Evolutionary conservation across 2,329 filamentous ascomycete species (phyloP).

Genomic region (Penicillium freii): DNA sequence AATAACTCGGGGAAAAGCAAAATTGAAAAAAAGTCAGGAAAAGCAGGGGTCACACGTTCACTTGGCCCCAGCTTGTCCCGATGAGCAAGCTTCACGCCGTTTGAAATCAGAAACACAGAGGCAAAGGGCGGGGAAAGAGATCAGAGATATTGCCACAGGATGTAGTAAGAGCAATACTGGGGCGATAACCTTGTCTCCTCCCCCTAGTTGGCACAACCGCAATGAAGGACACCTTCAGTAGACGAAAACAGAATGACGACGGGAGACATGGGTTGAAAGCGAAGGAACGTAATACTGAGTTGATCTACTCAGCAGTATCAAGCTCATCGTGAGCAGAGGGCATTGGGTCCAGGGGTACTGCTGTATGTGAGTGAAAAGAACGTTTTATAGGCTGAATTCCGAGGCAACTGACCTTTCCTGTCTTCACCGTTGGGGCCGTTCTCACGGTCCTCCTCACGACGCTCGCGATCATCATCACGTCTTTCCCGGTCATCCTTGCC

Average conservation of each 20-base stretch:
- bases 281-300: constrained; percentile 18
- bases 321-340: constrained; percentile 87
- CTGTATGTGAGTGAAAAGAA: constrained; percentile 2
- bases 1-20: constrained; percentile 1
- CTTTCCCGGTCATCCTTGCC: constrained; percentile 26
- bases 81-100: constrained; percentile 1
- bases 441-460: constrained; percentile 69
- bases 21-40: not conserved
- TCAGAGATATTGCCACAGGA: constrained; percentile 1
- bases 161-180: not conserved
- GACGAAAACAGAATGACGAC: not conserved
- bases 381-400: not conserved
- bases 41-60: constrained; percentile 6
- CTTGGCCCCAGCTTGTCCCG: constrained; percentile 1
- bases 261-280: not conserved
- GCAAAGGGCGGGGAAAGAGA: not conserved
- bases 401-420: constrained; percentile 67
- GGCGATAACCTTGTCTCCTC: not conserved
- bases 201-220: not conserved
- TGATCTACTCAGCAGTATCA: constrained; percentile 78
- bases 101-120: constrained; percentile 2
- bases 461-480: constrained; percentile 65
- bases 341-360: constrained; percentile 67
- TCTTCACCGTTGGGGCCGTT: constrained; percentile 82
- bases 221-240: not conserved